Evolutionary conservation across 1,284 basidiomycete genomes (phyloP).

Genomic region (Neonothopanus nambi): DNA sequence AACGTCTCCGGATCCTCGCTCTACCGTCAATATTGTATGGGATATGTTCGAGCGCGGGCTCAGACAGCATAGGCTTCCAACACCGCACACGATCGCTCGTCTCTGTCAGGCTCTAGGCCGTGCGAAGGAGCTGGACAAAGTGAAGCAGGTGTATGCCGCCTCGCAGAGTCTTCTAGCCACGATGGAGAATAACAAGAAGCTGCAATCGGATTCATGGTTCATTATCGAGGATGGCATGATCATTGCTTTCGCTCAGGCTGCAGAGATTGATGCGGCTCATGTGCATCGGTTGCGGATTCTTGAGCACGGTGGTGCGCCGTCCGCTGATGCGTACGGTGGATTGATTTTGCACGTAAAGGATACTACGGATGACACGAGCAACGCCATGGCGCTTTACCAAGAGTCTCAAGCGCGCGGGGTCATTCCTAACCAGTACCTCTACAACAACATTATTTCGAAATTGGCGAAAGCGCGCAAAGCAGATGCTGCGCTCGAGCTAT

Average conservation of each 20-base stretch:
- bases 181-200: conserved; percentile 45
- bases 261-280: conserved; percentile 78
- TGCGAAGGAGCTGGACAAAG: conserved; percentile 56
- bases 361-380: conserved; percentile 90
- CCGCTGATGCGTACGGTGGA: conserved; percentile 88
- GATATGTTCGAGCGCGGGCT: conserved; percentile 38
- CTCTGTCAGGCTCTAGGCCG: conserved; percentile 75
- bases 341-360: conserved; percentile 87
- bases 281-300: conserved; percentile 81
- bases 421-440: conserved; percentile 81
- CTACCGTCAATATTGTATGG: conserved; percentile 32
- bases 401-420: conserved; percentile 80
- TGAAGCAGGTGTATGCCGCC: conserved; percentile 67
- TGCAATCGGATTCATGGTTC: conserved; percentile 69
- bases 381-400: conserved; percentile 81
- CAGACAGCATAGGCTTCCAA: conserved; percentile 46
- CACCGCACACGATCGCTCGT: conserved; percentile 54
- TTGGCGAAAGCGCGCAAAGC: conserved; percentile 91
- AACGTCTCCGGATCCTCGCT: conserved; percentile 27
- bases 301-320: conserved; percentile 75
- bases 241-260: conserved; percentile 78
- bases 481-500: conserved; percentile 83
- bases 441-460: conserved; percentile 96
- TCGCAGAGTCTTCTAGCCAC: conserved; percentile 62
- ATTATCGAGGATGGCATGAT: conserved; percentile 87